Percentiles rank a stretch among this genome's conserved stretches.
phyloP scores from a whole-genome alignment of 2,329 filamentous ascomycete genomes.

The Claviceps sp. region DNA sequence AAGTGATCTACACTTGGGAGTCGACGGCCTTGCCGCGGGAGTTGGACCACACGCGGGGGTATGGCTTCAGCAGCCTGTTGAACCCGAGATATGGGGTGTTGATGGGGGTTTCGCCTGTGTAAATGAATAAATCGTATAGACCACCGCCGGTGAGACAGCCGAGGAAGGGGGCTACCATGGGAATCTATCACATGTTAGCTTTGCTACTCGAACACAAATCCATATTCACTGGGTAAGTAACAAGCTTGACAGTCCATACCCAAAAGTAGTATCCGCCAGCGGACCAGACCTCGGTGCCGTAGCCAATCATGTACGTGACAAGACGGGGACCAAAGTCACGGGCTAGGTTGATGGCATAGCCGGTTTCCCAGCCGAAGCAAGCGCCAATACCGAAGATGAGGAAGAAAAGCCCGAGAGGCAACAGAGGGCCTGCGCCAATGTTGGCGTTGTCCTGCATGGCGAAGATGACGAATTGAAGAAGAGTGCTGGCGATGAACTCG shows the following conservation, averaged over 20 bases:
- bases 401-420: conserved; percentile 54
- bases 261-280: conserved; percentile 61
- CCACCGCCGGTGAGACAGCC: conserved; percentile 52
- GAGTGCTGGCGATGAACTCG: conserved; percentile 53
- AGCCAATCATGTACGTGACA: conserved; percentile 54
- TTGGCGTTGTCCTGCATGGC: conserved; percentile 48
- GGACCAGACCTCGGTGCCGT: conserved; percentile 52
- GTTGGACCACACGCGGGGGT: conserved; percentile 24
- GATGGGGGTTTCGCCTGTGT: conserved; percentile 55
- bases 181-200: conserved; percentile 34
- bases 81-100: conserved; percentile 55
- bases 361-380: conserved; percentile 64
- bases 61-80: conserved; percentile 30
- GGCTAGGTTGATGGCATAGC: conserved; percentile 62
- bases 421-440: conserved; percentile 39
- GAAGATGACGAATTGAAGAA: conserved; percentile 61
- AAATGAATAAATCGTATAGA: conserved; percentile 55
- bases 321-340: conserved; percentile 59
- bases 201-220: background rate
- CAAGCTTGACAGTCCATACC: conserved; percentile 27
- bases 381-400: conserved; percentile 61
- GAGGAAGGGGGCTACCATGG: conserved; percentile 57
- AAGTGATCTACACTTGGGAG: conserved; percentile 10
- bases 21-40: conserved; percentile 14
- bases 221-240: background rate